phyloP scores from a whole-genome alignment of 495 filamentous ascomycete genomes.

The Hyaloscypha hepaticicola region DNA sequence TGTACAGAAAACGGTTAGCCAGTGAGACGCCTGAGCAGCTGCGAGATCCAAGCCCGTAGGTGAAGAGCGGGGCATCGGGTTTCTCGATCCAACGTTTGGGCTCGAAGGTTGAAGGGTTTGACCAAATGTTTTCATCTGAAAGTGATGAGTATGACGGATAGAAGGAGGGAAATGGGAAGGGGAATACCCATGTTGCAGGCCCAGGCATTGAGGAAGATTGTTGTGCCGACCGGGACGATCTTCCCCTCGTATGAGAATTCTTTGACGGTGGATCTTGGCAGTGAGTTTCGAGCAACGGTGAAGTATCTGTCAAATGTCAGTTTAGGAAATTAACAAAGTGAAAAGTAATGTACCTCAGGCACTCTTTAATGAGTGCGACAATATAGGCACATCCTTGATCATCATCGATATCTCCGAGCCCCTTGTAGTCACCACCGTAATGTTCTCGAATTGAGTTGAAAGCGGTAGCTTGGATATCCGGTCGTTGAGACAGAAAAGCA shows the following conservation, averaged over 20 bases:
- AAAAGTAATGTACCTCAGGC: neutral
- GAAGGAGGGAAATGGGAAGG: neutral
- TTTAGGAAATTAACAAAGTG: neutral
- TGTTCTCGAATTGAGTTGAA: neutral
- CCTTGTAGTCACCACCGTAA: neutral
- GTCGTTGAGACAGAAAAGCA: neutral
- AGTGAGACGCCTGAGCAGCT: neutral
- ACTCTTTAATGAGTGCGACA: neutral
- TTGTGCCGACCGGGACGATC: neutral
- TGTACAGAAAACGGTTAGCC: neutral
- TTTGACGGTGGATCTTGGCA: neutral
- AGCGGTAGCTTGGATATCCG: neutral
- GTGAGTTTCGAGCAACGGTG: neutral
- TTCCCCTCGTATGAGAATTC: neutral
- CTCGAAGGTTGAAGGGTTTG: neutral
- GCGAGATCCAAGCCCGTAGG: neutral
- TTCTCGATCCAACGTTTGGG: neutral
- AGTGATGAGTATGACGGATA: neutral
- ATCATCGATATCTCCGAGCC: neutral
- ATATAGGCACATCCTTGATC: neutral
- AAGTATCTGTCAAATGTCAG: neutral
- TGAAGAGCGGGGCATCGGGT: conserved; percentile 1
- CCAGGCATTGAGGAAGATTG: conserved; percentile 1
- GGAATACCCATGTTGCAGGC: conserved; percentile 1
- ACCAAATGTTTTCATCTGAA: neutral